A percentile compares a stretch with the other conserved stretches of the same genome.
phyloP scores from a whole-genome alignment of 2,329 filamentous ascomycete species.

The Leptographium lundbergii region DNA sequence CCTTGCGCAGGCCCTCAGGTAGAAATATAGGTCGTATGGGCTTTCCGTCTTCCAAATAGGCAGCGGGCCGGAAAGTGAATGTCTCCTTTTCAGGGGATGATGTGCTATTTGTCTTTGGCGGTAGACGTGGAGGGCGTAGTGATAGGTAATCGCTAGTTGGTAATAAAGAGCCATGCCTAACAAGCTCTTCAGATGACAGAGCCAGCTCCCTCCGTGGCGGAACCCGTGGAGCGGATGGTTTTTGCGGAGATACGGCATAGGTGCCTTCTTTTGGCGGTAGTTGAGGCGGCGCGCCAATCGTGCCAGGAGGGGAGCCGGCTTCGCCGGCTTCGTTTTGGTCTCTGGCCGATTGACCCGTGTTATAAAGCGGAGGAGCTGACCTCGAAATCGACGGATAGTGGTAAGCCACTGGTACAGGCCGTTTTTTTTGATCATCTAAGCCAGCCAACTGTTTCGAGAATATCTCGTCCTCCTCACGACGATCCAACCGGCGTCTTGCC shows the following conservation, averaged over 20 bases:
- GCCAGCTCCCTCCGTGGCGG: slow-evolving; percentile 1
- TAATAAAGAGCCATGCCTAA: not conserved
- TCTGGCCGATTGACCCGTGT: slow-evolving; percentile 23
- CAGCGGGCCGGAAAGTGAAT: slow-evolving; percentile 71
- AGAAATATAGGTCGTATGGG: slow-evolving; percentile 82
- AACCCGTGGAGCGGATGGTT: not conserved
- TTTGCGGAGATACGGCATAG: not conserved
- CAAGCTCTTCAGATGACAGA: not conserved
- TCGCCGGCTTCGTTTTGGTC: not conserved
- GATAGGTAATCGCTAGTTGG: not conserved
- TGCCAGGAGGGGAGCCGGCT: not conserved
- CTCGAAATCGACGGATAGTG: slow-evolving; percentile 45
- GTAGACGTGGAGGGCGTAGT: slow-evolving; percentile 15
- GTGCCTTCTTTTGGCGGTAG: slow-evolving; percentile 25
- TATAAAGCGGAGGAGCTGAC: slow-evolving; percentile 34
- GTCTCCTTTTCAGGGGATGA: slow-evolving; percentile 29
- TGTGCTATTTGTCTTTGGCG: slow-evolving; percentile 8
- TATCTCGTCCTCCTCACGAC: slow-evolving; percentile 14
- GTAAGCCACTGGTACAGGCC: slow-evolving; percentile 22
- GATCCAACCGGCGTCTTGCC: slow-evolving; percentile 34
- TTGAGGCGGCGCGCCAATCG: slow-evolving; percentile 12
- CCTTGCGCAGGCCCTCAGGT: slow-evolving; percentile 57
- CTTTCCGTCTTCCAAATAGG: slow-evolving; percentile 79
- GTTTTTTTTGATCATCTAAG: slow-evolving; percentile 14
- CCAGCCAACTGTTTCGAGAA: slow-evolving; percentile 1